phyloP scores from a whole-genome alignment of 495 filamentous ascomycete species.

The Aspergillus panamensis region DNA sequence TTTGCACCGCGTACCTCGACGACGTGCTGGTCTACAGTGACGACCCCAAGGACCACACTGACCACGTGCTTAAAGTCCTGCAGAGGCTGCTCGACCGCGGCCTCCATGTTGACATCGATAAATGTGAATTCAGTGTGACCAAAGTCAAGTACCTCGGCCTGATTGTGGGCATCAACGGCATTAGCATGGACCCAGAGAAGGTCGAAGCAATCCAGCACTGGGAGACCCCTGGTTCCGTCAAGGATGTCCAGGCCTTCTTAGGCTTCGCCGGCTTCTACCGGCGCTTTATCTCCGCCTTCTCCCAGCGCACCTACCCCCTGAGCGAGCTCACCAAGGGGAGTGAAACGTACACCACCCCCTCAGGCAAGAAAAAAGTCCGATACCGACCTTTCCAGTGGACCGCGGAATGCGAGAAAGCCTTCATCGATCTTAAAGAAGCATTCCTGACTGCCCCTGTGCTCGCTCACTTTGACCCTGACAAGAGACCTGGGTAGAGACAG shows the following conservation, averaged over 20 bases:
- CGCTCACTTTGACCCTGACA: conserved; percentile 8
- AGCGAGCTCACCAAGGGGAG: conserved; percentile 11
- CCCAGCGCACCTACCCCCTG: conserved; percentile 16
- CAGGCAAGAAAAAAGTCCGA: no score
- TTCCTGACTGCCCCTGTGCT: conserved; percentile 6
- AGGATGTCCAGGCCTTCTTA: conserved; percentile 26
- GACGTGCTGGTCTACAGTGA: conserved; percentile 35
- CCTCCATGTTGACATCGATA: conserved; percentile 20
- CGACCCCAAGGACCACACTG: conserved; percentile 23
- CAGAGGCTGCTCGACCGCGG: conserved; percentile 12
- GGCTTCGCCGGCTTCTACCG: conserved; percentile 34
- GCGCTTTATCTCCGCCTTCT: conserved; percentile 27
- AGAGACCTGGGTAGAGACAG: conserved; percentile 15
- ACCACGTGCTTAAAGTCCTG: conserved; percentile 22
- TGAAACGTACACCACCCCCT: no score
- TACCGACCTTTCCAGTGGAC: neutral
- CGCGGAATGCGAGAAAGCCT: neutral
- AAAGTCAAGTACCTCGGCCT: conserved; percentile 26
- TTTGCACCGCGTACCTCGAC: conserved; percentile 32
- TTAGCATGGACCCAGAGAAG: conserved; percentile 2
- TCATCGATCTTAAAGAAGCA: neutral
- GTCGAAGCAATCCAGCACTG: conserved; percentile 22
- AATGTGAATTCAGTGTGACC: conserved; percentile 29
- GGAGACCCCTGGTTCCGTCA: conserved; percentile 15
- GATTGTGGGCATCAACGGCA: conserved; percentile 18